Evolutionary conservation across 2,329 filamentous ascomycete species (phyloP).

Genomic region (Allantophomopsis cytisporea): DNA sequence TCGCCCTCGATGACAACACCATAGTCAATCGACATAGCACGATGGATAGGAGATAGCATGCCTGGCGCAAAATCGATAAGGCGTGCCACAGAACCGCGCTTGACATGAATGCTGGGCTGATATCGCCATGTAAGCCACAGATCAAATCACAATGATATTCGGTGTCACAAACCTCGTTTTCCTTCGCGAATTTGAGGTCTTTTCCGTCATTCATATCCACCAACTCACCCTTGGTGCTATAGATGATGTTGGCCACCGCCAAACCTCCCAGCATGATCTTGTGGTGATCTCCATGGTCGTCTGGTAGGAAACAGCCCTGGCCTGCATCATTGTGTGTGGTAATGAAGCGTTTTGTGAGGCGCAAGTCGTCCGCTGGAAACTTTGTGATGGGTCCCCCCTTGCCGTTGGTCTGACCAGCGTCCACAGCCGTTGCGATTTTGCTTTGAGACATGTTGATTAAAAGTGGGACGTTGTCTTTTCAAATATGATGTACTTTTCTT

Average conservation of each 20-base stretch:
- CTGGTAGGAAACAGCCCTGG: constrained; percentile 6
- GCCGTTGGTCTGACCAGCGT: too few species aligned
- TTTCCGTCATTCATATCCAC: constrained; percentile 9
- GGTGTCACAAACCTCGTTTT: too few species aligned
- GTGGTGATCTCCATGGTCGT: constrained; percentile 8
- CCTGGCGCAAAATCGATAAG: constrained; percentile 6
- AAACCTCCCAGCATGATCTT: constrained; percentile 2
- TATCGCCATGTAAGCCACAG: too few species aligned
- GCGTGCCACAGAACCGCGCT: constrained; percentile 4
- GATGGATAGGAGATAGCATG: constrained; percentile 3
- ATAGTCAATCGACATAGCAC: constrained; percentile 3
- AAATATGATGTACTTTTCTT: too few species aligned
- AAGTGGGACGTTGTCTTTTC: too few species aligned
- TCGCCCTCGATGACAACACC: constrained; percentile 4
- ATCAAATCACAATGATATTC: too few species aligned
- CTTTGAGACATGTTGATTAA: too few species aligned
- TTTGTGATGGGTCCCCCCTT: too few species aligned
- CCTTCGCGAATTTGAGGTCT: constrained; percentile 1
- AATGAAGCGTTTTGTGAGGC: constrained; percentile 4
- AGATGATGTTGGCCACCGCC: constrained; percentile 9
- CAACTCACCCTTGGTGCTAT: constrained; percentile 3
- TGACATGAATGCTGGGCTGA: constrained; percentile 3
- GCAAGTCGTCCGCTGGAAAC: constrained; percentile 9
- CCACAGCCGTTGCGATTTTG: too few species aligned
- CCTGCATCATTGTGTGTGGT: constrained; percentile 8